Evolutionary conservation across 1,284 basidiomycete species (phyloP), one percentile per base, ranked within the genome.

Genomic region (Fomes fomentarius): DNA sequence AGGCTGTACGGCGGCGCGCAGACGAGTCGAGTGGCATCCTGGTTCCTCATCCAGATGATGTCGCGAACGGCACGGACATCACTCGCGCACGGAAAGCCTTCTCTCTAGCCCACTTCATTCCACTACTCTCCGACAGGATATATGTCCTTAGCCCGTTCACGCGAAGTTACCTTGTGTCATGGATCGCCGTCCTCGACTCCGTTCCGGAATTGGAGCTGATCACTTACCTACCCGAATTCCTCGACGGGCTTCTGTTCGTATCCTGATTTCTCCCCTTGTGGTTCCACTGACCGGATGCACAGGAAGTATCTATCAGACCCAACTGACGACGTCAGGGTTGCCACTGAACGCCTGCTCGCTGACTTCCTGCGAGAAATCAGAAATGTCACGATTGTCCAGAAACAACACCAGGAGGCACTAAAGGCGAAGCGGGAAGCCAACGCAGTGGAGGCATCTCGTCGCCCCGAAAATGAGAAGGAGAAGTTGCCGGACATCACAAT

Each of bases 261-360:
- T 52, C 14, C 47, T 54, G n/a, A n/a, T n/a, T n/a, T n/a, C n/a
- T 50, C 30, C 22, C 14, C 12, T 40, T 26, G 19, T 22, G 15
- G 24, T 28, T 54, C 48, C 47, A 40, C 61, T 47, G 58, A 56
- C 50, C 52, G 54, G 31, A 54, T 12, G 22, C 15, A 1, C 67
- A 96, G 93, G 62, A 94, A 93, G 73, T 99, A 98, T 69, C 86
- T 99, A 12, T 93, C 93, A 10, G 97, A 99, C 71, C 94, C 93
- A 1, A 96, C 90, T 11, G 89, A 93, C 63, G 96, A 99, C 64
- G 96, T 99, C 14, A 84, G 93, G 15, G 85, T 94, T 6, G 93
- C 94, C 4, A 96, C 96, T 6, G 93, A 97, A 69, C 92, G 91
- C 57, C 81, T 97, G 1, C 80, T 99, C 2, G 88, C 88, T n/a